Evolutionary conservation across 441 rosid species (phyloP), one percentile per base, ranked within the genome.

Genomic region (Francoa sonchifolia): DNA sequence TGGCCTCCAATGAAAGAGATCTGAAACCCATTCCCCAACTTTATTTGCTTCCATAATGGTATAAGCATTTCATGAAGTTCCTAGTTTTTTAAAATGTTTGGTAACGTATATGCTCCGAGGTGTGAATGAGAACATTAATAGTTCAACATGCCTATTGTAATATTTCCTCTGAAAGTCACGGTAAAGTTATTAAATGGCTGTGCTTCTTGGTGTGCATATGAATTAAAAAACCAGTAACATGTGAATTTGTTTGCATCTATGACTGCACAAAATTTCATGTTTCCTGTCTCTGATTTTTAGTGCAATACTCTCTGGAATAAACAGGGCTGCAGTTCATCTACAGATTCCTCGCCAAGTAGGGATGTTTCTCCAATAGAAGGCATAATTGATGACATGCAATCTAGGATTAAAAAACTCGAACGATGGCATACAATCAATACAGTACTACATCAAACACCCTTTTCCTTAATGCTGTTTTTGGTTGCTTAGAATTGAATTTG

Each of bases 381-480:
- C 25, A 50, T 77, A 12, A 67, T 87, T 48, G 99, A 92, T 45
- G 97, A 84, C 44, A 60, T 92, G 93, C 97, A 83, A 44, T 65
- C 76, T 30, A 65, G 99, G 61, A 81, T 92, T 39, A 84, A 75
- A 62, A 73, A 94, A 63, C 87, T 82, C 2, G 99, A 92, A 65
- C 76, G 90, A 26, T 84, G 95, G 97, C 89, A 87, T 15, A 55
- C 92, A 5, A 79, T 92, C 39, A 92, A 92, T 53, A 74, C 94
- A 77, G 99, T 92, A 78, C n/a, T 21, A 33, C 29, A 19, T 36
- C 1, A 11, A 14, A 15, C 30, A 16, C 13, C 13, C 30, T 18
- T 15, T 8, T 3, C 6, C 7, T 30, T 1, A 9, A 31, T 25
- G n/a, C n/a, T n/a, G n/a, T n/a, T n/a, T n/a, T n/a, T n/a, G n/a